Evolutionary conservation across 2,329 filamentous ascomycete species (phyloP).

Genomic region (Sporothrix dimorphospora): DNA sequence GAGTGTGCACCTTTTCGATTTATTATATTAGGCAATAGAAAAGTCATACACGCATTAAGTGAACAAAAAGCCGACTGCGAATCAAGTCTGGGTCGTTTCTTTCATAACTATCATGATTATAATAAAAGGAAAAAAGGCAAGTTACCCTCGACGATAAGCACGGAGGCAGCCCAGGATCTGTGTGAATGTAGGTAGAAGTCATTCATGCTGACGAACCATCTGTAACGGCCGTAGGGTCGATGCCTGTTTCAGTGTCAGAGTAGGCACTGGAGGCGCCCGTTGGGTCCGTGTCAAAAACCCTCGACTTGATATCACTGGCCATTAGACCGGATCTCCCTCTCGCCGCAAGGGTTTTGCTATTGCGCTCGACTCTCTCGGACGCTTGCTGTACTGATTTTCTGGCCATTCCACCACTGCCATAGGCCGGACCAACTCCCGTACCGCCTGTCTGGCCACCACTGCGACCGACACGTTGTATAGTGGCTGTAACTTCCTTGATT

Average conservation of each 20-base stretch:
- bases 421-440: conserved; percentile 37
- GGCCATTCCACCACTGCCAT: conserved; percentile 34
- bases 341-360: conserved; percentile 63
- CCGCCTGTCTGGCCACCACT: conserved; percentile 36
- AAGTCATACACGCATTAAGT: background rate
- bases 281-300: conserved; percentile 52
- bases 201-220: background rate
- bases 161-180: background rate
- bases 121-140: background rate
- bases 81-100: background rate
- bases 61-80: background rate
- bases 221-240: background rate
- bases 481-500: conserved; percentile 65
- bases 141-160: too few relatives aligned
- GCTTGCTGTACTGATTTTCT: conserved; percentile 49
- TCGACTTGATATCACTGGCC: conserved; percentile 65
- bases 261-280: background rate
- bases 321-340: conserved; percentile 67
- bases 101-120: background rate
- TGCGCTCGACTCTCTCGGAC: conserved; percentile 62
- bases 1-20: background rate
- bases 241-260: background rate
- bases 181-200: background rate
- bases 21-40: background rate
- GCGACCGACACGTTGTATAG: conserved; percentile 42